phyloP scores from a whole-genome alignment of 2,329 filamentous ascomycete genomes.

The Nectriaceae sp. region DNA sequence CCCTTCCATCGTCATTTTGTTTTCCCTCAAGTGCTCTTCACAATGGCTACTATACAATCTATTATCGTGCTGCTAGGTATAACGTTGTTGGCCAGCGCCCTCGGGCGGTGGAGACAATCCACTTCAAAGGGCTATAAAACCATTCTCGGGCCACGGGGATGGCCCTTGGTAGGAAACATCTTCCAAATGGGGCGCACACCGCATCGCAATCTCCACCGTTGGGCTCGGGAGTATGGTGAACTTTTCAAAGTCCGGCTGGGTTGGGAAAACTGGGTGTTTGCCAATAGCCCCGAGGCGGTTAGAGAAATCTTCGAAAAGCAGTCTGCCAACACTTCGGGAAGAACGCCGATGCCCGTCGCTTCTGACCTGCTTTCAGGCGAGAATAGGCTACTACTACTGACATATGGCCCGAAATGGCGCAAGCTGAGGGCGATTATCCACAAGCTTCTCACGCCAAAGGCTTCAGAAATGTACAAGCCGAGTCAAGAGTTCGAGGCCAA shows the following conservation, averaged over 20 bases:
- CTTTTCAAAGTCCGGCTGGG: slow-evolving; percentile 8
- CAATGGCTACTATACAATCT: background rate
- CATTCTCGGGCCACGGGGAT: slow-evolving; percentile 2
- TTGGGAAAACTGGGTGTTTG: slow-evolving; percentile 13
- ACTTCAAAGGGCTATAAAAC: too few relatives aligned
- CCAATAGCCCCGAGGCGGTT: slow-evolving; percentile 11
- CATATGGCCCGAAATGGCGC: slow-evolving; percentile 13
- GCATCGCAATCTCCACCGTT: slow-evolving; percentile 6
- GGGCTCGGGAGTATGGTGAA: slow-evolving; percentile 13
- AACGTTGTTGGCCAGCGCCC: background rate
- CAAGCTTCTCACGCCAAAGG: slow-evolving; percentile 6
- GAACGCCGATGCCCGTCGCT: slow-evolving; percentile 10
- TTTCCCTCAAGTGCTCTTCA: background rate
- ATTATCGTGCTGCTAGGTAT: background rate
- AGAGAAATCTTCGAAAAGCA: slow-evolving; percentile 16
- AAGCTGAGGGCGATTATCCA: slow-evolving; percentile 9
- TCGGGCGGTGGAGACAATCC: too few relatives aligned
- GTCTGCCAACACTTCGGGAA: slow-evolving; percentile 11
- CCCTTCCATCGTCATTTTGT: too few relatives aligned
- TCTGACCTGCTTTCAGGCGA: slow-evolving; percentile 10
- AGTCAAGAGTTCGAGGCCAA: slow-evolving; percentile 14
- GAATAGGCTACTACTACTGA: slow-evolving; percentile 6
- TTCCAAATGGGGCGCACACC: slow-evolving; percentile 8
- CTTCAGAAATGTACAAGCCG: slow-evolving; percentile 6
- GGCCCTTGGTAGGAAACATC: slow-evolving; percentile 6